Base-by-base conservation (phyloP, 148 eudicot species). In the Gaultheria prostrata region DNA sequence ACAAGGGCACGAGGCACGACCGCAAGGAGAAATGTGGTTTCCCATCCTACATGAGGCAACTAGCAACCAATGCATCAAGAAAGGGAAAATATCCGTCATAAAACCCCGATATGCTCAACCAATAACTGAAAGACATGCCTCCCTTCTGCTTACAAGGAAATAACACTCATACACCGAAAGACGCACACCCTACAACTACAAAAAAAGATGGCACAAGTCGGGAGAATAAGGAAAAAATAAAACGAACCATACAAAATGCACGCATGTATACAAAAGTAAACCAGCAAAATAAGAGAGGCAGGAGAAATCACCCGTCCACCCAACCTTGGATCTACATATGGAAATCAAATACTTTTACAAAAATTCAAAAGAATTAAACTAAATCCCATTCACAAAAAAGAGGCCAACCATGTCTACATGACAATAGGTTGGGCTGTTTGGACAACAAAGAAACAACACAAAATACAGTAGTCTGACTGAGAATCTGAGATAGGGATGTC, bases 31-130 rank as follows among this genome's bases (percentile, higher is more conserved):
- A 54, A 33, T 9, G 6, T 32, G 9, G 33, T 32, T 35, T 24
- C 53, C 43, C 65, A 77, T 53, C 26, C 48, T n/a, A 28, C 33
- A 26, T 2, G 35, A 63, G 56, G 82, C 73, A 80, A 32, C 82
- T 80, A 8, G 43, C 30, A 61, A 24, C 56, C 26, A 46, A n/a
- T 43, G 35, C 54, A 46, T 12, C 46, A 61, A 14, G 45, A n/a
- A 10, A 15, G n/a, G 48, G 24, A 48, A 49, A 76, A 76, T 6
- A 20, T 76, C 2, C 0, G 15, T 26, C 20, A 46, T 13, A 35
- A 74, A 43, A 5, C n/a, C 51, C 2, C 13, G 51, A 43, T 74
- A 74, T 43, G 46, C 51, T 74, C 14, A 20, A 50, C 51, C 11
- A 74, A 43, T 14, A 18, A 43, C 26, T 74, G 77, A 45, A 74